phyloP scores from a whole-genome alignment of 495 filamentous ascomycete genomes.

The Tricharina praecox region DNA sequence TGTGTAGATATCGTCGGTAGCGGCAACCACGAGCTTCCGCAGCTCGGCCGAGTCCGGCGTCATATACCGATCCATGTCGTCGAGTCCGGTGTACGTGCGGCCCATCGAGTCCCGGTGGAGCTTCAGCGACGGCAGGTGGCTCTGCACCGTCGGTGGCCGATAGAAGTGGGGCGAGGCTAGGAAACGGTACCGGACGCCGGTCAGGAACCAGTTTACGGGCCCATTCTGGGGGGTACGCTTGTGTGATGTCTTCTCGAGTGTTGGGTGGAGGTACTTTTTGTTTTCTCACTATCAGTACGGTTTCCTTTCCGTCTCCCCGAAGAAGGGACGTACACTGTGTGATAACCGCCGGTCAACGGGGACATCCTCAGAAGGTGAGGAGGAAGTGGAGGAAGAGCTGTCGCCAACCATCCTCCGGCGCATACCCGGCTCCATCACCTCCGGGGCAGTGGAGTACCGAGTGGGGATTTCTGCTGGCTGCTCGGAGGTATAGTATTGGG shows the following conservation, averaged over 20 bases:
- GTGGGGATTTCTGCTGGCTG: too few relatives aligned
- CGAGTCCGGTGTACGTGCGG: not conserved
- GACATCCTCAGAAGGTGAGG: too few relatives aligned
- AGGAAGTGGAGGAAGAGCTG: too few relatives aligned
- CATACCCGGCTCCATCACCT: too few relatives aligned
- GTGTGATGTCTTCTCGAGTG: not conserved
- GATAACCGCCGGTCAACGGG: too few relatives aligned
- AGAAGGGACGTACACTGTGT: too few relatives aligned
- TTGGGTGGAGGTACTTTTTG: not conserved
- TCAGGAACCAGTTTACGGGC: not conserved
- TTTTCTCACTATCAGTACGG: too few relatives aligned
- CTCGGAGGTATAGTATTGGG: too few relatives aligned
- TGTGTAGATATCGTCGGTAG: not conserved
- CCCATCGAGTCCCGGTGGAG: not conserved
- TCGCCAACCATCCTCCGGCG: too few relatives aligned
- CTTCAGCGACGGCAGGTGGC: not conserved
- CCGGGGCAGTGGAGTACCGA: too few relatives aligned
- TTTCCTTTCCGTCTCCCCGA: too few relatives aligned
- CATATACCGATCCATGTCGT: not conserved
- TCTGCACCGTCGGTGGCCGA: not conserved
- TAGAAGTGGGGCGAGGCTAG: not conserved
- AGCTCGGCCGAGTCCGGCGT: not conserved
- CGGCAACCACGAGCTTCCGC: not conserved
- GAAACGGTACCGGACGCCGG: not conserved
- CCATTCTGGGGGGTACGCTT: not conserved